These are phyloP conservation scores for Rhododendron ferrugineum DNA, from an alignment of 148 eudicot species.

Conservation along the genomic window DNA sequence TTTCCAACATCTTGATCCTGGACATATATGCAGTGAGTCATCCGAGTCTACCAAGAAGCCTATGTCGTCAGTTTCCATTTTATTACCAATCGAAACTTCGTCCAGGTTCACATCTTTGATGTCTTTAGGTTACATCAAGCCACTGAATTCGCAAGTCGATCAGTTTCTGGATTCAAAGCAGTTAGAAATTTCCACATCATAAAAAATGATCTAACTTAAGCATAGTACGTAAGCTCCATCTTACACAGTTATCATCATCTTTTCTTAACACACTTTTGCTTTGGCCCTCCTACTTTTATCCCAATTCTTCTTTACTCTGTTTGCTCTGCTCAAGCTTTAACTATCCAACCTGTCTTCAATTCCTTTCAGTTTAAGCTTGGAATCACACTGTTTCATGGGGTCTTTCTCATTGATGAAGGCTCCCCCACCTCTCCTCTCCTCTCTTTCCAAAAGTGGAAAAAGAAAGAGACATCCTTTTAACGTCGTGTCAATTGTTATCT, in stretches of 20 bases:
- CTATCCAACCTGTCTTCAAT: constrained; percentile 7
- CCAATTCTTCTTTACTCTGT: constrained; percentile 13
- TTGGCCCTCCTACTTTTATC: neutral
- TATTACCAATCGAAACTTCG: no score
- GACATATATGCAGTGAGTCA: no score
- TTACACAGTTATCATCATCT: neutral
- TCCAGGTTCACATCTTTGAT: neutral
- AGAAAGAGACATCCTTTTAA: neutral
- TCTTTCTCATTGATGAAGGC: neutral
- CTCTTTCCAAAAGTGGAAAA: neutral
- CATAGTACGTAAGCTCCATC: constrained; percentile 5
- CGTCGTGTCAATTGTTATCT: neutral
- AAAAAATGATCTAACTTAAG: neutral
- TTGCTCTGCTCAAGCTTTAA: constrained; percentile 8
- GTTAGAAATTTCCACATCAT: neutral
- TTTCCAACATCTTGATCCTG: no score
- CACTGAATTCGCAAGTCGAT: neutral
- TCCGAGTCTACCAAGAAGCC: no score
- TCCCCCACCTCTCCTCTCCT: constrained; percentile 7
- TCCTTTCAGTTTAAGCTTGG: constrained; percentile 13
- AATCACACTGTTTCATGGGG: constrained; percentile 5
- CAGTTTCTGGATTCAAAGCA: neutral
- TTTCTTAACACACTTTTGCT: constrained; percentile 8
- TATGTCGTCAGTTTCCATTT: no score
- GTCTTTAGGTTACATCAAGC: neutral